These are phyloP conservation scores for Astrocystis sublimbata DNA, from an alignment of 495 filamentous ascomycete genomes.

Conservation along the genomic window DNA sequence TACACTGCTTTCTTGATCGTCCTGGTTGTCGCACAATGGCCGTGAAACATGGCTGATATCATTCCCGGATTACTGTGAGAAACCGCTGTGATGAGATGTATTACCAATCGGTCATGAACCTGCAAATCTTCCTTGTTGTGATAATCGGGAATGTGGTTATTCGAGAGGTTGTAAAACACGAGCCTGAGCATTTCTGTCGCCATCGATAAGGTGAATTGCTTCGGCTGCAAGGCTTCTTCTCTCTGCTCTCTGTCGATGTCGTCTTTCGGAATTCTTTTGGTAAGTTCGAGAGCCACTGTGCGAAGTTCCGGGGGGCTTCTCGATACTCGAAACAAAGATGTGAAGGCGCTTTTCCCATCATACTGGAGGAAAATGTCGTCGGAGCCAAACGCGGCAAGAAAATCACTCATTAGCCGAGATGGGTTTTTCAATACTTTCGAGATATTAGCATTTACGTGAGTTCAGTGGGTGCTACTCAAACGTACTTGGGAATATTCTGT, in stretches of 20 bases:
- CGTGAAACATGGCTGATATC: background rate
- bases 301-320: background rate
- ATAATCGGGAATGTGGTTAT: background rate
- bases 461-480: background rate
- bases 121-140: background rate
- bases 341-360: background rate
- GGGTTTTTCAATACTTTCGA: background rate
- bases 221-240: background rate
- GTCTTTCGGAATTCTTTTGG: background rate
- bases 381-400: background rate
- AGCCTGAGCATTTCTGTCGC: slow-evolving; percentile 1
- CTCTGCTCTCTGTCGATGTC: no score
- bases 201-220: background rate
- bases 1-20: slow-evolving; percentile 8
- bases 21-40: background rate
- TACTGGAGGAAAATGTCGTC: background rate
- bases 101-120: background rate
- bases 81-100: background rate
- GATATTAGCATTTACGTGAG: background rate
- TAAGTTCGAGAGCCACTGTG: background rate
- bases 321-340: background rate
- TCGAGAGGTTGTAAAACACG: slow-evolving; percentile 1
- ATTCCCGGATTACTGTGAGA: background rate
- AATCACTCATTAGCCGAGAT: background rate
- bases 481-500: background rate